Evolutionary conservation across 2,329 filamentous ascomycete genomes (phyloP), one percentile per base, ranked within the genome.

Genomic region (Pseudogymnoascus sp.): DNA sequence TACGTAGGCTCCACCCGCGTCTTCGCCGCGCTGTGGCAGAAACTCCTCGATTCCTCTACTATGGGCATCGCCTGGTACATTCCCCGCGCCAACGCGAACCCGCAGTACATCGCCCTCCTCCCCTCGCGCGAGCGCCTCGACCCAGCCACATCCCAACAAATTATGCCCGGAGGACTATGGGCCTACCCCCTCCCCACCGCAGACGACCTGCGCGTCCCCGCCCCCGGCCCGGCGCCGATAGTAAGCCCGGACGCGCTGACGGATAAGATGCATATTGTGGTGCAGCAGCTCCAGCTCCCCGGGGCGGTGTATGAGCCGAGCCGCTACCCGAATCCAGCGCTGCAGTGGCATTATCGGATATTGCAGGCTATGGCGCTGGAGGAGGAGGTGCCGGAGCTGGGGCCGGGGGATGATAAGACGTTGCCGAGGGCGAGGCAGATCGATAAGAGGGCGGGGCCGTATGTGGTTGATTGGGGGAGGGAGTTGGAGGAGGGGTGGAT

Each of bases 271-370:
- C 83, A 90, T 58, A 82, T 82, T 5, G 83, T 97, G 3, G 79
- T 97, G 2, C 88, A 94, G 72, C 37, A 96, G 68, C 78, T 97
- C 0, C 91, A 96, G 72, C 83, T 99, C 6, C 94, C 94, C 0
- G 92, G 90, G 70, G 92, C 83, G 5, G 80, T 83, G 33, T 99
- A 95, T 71, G 89, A 96, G 67, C 92, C 93, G 1, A 78, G 80
- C 1, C 94, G 89, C 70, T 97, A 97, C 70, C 91, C 94, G 0
- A 99, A 99, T 65, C 92, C 92, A 8, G 83, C 90, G 7, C 80
- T 99, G 23, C 94, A 99, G 76, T 99, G 93, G 92, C 94, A 97
- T 77, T 99, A 97, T 78, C 88, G 86, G 65, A 96, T 99, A 52
- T 78, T 99, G 0, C 94, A 99, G 75, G 89, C 90, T 6, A 81